phyloP scores from a whole-genome alignment of 805 yeast genomes.

The Candida nitratophila region DNA sequence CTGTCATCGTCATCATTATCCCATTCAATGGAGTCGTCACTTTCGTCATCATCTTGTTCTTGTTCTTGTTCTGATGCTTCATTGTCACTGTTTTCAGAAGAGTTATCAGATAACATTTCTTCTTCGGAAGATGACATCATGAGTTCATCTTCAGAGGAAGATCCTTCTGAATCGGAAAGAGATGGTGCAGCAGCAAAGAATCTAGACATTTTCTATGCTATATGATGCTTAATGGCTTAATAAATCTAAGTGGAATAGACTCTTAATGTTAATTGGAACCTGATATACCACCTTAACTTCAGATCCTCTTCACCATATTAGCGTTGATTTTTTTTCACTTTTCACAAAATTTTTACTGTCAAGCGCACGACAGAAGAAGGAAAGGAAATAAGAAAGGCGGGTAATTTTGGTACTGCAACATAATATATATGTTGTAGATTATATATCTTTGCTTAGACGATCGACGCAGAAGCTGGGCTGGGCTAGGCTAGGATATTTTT shows the following conservation, averaged over 20 bases:
- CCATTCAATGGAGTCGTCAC: constrained; percentile 36
- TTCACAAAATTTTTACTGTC: background rate
- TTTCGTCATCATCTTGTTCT: constrained; percentile 24
- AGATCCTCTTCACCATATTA: too few relatives aligned
- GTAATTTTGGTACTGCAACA: background rate
- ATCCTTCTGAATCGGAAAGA: constrained; percentile 45
- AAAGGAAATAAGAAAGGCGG: too few relatives aligned
- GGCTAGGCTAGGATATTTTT: too few relatives aligned
- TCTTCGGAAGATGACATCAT: constrained; percentile 54
- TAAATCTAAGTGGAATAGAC: constrained; percentile 3
- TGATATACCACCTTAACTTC: background rate
- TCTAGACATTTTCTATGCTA: constrained; percentile 59
- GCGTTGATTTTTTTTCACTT: background rate
- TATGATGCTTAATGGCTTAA: background rate
- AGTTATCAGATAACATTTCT: constrained; percentile 20
- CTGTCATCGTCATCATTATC: constrained; percentile 36
- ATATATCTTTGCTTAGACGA: too few relatives aligned
- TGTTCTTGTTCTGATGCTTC: too few relatives aligned
- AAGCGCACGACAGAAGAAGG: background rate
- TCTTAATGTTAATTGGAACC: background rate
- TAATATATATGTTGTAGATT: background rate
- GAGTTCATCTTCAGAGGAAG: constrained; percentile 46
- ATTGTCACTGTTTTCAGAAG: constrained; percentile 32
- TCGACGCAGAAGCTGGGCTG: background rate
- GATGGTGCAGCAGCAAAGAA: constrained; percentile 64